Conservation (phyloP, 2,329 filamentous ascomycete genomes). For the Xylariaceae sp. region DNA sequence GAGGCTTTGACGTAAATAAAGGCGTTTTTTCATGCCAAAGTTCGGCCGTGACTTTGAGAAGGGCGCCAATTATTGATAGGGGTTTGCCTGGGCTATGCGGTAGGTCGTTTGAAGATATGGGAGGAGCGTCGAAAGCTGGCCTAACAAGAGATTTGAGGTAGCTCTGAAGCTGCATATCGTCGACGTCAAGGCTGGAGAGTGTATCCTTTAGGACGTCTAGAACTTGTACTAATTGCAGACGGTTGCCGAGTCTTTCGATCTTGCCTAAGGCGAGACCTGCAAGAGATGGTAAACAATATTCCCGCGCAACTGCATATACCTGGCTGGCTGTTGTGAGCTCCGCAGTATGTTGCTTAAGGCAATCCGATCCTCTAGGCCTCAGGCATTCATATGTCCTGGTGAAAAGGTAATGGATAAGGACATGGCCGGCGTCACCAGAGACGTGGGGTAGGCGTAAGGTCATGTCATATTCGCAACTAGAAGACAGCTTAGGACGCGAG, state of each 20-base stretch:
- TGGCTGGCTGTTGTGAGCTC: conserved; percentile 18
- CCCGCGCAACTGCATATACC: conserved; percentile 14
- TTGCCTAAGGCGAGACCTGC: conserved; percentile 15
- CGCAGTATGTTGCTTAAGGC: conserved; percentile 7
- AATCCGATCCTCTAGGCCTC: conserved; percentile 12
- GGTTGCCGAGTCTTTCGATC: conserved; percentile 18
- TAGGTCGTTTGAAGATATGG: neutral
- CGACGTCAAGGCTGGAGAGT: conserved; percentile 2
- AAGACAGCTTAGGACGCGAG: conserved; percentile 6
- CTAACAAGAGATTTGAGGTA: conserved; percentile 16
- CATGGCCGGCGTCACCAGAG: conserved; percentile 12
- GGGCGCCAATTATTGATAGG: conserved; percentile 3
- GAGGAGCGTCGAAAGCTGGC: conserved; percentile 9
- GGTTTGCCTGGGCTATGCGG: neutral
- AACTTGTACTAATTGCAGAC: conserved; percentile 9
- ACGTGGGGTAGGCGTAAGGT: conserved; percentile 15
- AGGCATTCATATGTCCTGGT: conserved; percentile 21
- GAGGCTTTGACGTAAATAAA: neutral
- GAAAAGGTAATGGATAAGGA: conserved; percentile 21
- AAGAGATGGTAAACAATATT: conserved; percentile 13
- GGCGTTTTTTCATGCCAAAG: conserved; percentile 9
- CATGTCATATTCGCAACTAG: conserved; percentile 1
- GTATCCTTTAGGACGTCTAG: conserved; percentile 12
- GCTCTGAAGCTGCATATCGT: conserved; percentile 17
- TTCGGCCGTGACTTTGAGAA: conserved; percentile 13